Evolutionary conservation across 176 grass and related monocot species (phyloP), one percentile per base, ranked within the genome.

Genomic region (Neostapfia colusana): DNA sequence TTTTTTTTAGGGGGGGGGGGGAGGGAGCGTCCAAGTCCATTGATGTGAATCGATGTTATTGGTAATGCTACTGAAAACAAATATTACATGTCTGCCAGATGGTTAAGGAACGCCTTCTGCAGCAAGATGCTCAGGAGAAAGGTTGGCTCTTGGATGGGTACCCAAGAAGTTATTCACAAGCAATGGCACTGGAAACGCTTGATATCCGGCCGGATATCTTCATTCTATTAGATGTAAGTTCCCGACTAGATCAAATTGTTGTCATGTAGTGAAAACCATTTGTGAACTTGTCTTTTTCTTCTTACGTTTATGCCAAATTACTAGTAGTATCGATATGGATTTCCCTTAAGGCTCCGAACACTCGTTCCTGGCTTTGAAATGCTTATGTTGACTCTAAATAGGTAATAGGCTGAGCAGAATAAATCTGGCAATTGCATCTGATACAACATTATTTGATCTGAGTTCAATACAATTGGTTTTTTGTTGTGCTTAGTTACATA

Each of bases 71-170:
- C 7, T 79, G 48, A 67, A 68, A 45, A 3, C 35, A 20, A 43
- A n/a, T n/a, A 34, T 38, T 54, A 2, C 27, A 36, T 59, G 51
- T 41, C 46, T 72, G 49, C 11, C 85, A 95, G 95, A 99, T 95
- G 74, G 95, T 99, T 67, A 99, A 92, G 85, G 82, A 65, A 17
- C 87, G 95, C 5, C 92, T 99, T 83, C 74, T 88, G 70, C 87
- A 92, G 72, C 80, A 68, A 73, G 95, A 99, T 83, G 95, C 92
- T 72, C 86, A 95, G 80, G 85, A 90, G 81, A 90, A 90, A 5
- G 91, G 95, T 35, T 99, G 95, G 95, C 83, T 95, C 40, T 87
- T 99, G 77, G 95, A 99, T 63, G 95, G 95, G 28, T 99, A 95
- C 70, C 95, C 95, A 15, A 91, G 95, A 92, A 99, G 95, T 49